A percentile compares a stretch with the other conserved stretches of the same genome.
Evolutionary conservation across 2,329 filamentous ascomycete species (phyloP).

Genomic region (Penicillium griseofulvum): DNA sequence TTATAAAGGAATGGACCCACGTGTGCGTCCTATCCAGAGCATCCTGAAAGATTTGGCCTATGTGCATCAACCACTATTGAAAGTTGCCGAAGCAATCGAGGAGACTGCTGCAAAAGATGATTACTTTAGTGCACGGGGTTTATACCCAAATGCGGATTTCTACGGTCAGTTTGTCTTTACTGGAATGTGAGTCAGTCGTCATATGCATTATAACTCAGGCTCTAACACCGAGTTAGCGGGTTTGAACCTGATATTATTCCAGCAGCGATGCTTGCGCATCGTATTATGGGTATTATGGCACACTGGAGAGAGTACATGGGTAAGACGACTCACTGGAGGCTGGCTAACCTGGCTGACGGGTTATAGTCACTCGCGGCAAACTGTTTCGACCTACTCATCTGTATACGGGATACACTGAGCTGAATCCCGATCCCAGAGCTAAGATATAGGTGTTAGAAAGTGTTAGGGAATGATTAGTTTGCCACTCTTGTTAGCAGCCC

Average conservation of each 20-base stretch:
- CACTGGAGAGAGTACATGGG: conserved; percentile 37
- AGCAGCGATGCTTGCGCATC: conserved; percentile 30
- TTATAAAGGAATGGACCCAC: conserved; percentile 31
- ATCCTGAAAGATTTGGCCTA: conserved; percentile 25
- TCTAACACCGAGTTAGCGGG: conserved; percentile 16
- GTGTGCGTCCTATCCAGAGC: conserved; percentile 24
- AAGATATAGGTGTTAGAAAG: conserved; percentile 8
- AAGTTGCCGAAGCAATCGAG: conserved; percentile 31
- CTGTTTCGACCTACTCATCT: conserved; percentile 31
- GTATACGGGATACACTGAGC: conserved; percentile 22
- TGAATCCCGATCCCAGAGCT: neutral
- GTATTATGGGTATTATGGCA: conserved; percentile 34
- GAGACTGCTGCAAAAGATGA: conserved; percentile 24
- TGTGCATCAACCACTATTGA: conserved; percentile 16
- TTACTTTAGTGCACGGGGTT: conserved; percentile 27
- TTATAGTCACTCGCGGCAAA: conserved; percentile 27
- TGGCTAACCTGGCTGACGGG: conserved; percentile 7
- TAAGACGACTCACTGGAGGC: conserved; percentile 11
- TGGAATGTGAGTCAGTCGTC: conserved; percentile 32
- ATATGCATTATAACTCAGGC: neutral
- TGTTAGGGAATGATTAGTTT: neutral
- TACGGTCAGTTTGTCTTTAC: conserved; percentile 46
- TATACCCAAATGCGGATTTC: conserved; percentile 49
- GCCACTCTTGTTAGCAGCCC: neutral
- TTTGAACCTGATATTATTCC: conserved; percentile 32